Evolutionary conservation across 768 basidiomycete genomes (phyloP), one percentile per base, ranked within the genome.

Genomic region (Pulveroboletus sp.): DNA sequence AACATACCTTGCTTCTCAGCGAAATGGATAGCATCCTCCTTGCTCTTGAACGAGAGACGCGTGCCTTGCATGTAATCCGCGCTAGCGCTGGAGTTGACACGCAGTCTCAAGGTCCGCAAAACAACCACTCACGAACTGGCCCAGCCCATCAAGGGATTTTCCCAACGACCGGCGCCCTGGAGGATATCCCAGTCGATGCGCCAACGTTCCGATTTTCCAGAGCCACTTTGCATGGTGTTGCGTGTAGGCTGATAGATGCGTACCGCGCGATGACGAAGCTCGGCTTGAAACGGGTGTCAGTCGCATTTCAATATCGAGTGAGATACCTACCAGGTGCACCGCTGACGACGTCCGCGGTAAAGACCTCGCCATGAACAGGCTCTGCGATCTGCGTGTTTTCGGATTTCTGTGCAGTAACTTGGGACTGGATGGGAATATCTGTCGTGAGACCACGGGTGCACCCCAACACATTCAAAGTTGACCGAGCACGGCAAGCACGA

Each of bases 61-160:
- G 90, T 90, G 17, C 88, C 92, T 66, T 97, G 94, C 86, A 95
- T 88, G 69, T 97, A 97, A 69, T 97, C 94, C 49, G 92, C 94
- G 54, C 91, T 92, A 40, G 52, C 16, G 17, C 36, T 27, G 20
- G 29, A 2, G 24, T 58, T 16, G 29, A 51, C 38, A 37, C 21
- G 16, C 12, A 4, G 29, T 32, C 45, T 55, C n/a, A 40, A 44
- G 13, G 24, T 29, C 31, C 27, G 6, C 21, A 37, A 35, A 34
- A 44, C 3, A 19, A 48, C n/a, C 12, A 78, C 89, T 70, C 65
- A 94, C 89, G 92, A 93, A 73, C 86, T 90, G 0, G 94, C 94
- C 76, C 81, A 99, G 37, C 95, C 95, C 91, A 98, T 99, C 57
- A 99, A 67, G 5, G 92, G 91, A 64, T 98, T 99, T 77, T 97